Evolutionary conservation across 148 eudicot genomes (phyloP), one percentile per base, ranked within the genome.

Genomic region (Rhododendron griersonianum): DNA sequence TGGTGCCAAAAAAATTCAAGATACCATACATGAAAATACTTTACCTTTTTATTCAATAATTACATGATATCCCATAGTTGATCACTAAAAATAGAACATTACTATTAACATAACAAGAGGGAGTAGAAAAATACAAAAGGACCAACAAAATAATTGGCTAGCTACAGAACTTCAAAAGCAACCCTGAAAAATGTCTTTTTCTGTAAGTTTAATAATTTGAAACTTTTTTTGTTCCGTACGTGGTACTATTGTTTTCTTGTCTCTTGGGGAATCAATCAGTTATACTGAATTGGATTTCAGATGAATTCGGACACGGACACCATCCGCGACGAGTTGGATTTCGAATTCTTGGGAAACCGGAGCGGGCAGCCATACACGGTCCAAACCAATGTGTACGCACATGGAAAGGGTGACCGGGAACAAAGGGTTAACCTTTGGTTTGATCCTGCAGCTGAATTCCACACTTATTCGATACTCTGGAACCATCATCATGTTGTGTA

Each of bases 371-470:
- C 98, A 1, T 94, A 93, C 88, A 93, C 96, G 0, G 96, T 96
- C 51, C 98, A 96, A 59, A 96, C 98, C 7, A 96, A 96, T 59
- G 89, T 96, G 6, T 96, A 88, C 71, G 93, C 91, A 7, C 89
- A 90, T 63, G 98, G 98, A 4, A 93, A 93, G 69, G 98, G 98
- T 13, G 92, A 93, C 7, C 89, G 92, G 61, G 98, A 96, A 87
- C 96, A 94, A 81, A 90, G 98, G 81, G 86, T 94, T 63, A 94
- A 94, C 89, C 94, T 96, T 10, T 96, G 98, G 98, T 96, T 96
- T 65, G 98, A 96, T 85, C 98, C 98, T 15, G 86, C 98, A 1
- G 89, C 87, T 2, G 94, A 84, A 30, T 96, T 90, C 85, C 98
- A 96, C 86, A 93, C 95, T 30, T 96, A 96, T 84, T 55, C 93